Evolutionary conservation across 805 yeast genomes (phyloP).

Genomic region (Candida qinlingensis): DNA sequence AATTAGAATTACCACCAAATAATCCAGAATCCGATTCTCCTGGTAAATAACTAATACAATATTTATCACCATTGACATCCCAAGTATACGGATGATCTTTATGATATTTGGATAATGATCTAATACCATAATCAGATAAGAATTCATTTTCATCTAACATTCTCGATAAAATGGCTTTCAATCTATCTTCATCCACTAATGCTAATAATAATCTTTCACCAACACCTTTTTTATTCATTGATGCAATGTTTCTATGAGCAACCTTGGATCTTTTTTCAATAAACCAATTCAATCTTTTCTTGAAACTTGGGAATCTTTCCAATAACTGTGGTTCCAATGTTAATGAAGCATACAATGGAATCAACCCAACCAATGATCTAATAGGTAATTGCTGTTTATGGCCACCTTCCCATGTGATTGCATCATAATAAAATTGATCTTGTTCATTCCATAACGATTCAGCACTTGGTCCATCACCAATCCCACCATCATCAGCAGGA

Average conservation of each 20-base stretch:
- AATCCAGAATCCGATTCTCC: slow-evolving; percentile 90
- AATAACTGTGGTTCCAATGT: slow-evolving; percentile 83
- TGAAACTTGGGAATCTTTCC: slow-evolving; percentile 74
- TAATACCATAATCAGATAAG: slow-evolving; percentile 76
- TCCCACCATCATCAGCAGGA: slow-evolving; percentile 7
- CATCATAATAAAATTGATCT: slow-evolving; percentile 86
- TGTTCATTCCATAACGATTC: slow-evolving; percentile 85
- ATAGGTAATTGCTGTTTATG: slow-evolving; percentile 69
- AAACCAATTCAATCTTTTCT: slow-evolving; percentile 81
- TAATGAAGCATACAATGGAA: slow-evolving; percentile 84
- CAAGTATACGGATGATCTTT: slow-evolving; percentile 78
- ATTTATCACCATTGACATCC: slow-evolving; percentile 73
- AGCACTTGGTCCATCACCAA: slow-evolving; percentile 38
- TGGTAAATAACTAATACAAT: slow-evolving; percentile 68
- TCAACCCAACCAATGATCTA: slow-evolving; percentile 84
- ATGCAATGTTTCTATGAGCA: slow-evolving; percentile 79
- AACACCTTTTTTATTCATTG: slow-evolving; percentile 68
- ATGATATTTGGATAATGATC: slow-evolving; percentile 84
- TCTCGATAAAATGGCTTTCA: slow-evolving; percentile 65
- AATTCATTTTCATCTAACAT: slow-evolving; percentile 87
- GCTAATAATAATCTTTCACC: slow-evolving; percentile 79
- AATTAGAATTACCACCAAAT: slow-evolving; percentile 94
- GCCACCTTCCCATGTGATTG: slow-evolving; percentile 76
- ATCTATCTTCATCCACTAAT: slow-evolving; percentile 73
- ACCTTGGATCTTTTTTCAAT: slow-evolving; percentile 61